phyloP scores from a whole-genome alignment of 139 green algal genomes.

The Spirogloea muscicola region DNA sequence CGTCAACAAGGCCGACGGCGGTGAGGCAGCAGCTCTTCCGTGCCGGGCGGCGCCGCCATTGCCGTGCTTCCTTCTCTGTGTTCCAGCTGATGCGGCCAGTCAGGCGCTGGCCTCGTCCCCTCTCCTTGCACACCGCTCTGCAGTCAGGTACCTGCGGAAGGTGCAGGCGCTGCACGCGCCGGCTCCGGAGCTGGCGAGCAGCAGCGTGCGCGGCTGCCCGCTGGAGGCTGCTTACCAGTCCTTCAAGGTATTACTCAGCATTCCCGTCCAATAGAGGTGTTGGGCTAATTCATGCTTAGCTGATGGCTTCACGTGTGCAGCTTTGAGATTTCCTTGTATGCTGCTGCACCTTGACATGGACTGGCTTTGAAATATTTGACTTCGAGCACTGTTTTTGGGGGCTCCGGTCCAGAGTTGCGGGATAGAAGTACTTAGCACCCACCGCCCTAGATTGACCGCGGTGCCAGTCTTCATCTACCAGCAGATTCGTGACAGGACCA shows the following conservation, averaged over 20 bases:
- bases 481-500: not conserved
- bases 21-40: not conserved
- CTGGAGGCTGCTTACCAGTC: constrained; percentile 8
- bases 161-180: not conserved
- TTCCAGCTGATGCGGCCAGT: no score
- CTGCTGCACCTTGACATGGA: not conserved
- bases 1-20: constrained; percentile 6
- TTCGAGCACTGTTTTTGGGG: not conserved
- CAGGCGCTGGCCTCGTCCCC: not conserved
- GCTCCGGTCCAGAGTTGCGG: no score
- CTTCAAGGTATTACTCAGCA: constrained; percentile 12
- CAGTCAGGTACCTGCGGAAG: constrained; percentile 1
- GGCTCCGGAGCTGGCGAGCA: not conserved
- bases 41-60: not conserved
- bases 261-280: not conserved
- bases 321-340: not conserved
- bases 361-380: not conserved
- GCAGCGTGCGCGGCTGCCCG: not conserved
- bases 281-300: not conserved
- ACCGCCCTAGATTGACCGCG: no score
- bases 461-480: no score
- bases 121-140: not conserved
- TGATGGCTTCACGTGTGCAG: not conserved
- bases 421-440: not conserved
- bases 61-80: not conserved